Conservation (phyloP, 257 asterid species). For the Solanum tacnaense region DNA sequence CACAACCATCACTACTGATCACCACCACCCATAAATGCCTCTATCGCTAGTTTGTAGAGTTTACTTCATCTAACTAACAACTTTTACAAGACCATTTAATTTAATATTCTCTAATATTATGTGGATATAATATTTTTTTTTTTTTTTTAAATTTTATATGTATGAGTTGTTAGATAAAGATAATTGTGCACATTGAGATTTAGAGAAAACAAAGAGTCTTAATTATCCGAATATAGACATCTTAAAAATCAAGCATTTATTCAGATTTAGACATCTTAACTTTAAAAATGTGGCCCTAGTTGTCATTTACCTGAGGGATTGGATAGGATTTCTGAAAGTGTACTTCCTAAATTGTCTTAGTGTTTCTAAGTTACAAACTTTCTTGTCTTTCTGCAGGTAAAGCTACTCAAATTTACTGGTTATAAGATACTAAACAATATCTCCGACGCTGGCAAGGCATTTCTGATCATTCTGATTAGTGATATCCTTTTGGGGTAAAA, state of each 20-base stretch:
- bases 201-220: neutral
- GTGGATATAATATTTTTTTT: neutral
- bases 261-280: neutral
- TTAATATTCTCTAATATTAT: neutral
- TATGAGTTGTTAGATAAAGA: neutral
- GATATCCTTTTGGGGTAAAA: constrained; percentile 87
- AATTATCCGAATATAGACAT: neutral
- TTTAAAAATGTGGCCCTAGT: neutral
- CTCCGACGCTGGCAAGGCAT: constrained; percentile 90
- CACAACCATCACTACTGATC: neutral
- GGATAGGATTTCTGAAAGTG: neutral
- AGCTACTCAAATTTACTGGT: constrained; percentile 93
- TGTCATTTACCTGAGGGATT: neutral
- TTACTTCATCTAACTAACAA: neutral
- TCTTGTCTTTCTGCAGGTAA: constrained; percentile 49
- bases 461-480: constrained; percentile 67
- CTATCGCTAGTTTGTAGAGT: neutral
- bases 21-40: neutral
- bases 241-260: neutral
- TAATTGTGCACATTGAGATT: neutral
- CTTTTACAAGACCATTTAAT: neutral
- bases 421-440: constrained; percentile 73
- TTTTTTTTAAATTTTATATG: neutral
- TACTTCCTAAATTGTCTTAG: neutral
- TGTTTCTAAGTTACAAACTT: neutral